Evolutionary conservation across 371 early-diverging fungal species (phyloP).

Genomic region (Capillidium heterosporum): DNA sequence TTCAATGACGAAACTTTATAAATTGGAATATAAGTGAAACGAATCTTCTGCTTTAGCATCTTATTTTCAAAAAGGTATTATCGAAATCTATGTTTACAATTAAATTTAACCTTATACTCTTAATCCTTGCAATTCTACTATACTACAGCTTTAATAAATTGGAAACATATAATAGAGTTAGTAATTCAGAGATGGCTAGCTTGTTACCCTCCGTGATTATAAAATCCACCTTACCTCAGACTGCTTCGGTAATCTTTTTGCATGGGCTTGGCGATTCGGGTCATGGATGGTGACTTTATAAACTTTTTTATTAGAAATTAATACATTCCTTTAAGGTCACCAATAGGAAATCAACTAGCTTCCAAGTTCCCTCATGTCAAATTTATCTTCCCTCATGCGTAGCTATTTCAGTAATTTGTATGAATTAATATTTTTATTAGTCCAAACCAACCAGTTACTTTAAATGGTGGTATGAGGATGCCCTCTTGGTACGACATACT

Average conservation of each 20-base stretch:
- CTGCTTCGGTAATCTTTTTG: constrained; percentile 58
- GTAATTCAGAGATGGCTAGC: background rate
- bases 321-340: constrained; percentile 15
- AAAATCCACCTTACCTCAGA: constrained; percentile 30
- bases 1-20: too few relatives aligned
- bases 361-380: constrained; percentile 54
- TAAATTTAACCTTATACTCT: too few relatives aligned
- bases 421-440: constrained; percentile 11
- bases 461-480: constrained; percentile 74
- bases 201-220: constrained; percentile 22
- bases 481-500: constrained; percentile 75
- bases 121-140: too few relatives aligned
- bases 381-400: constrained; percentile 73
- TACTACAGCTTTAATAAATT: too few relatives aligned
- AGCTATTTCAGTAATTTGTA: constrained; percentile 7
- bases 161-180: too few relatives aligned
- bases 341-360: constrained; percentile 39
- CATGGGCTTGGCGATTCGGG: constrained; percentile 20
- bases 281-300: constrained; percentile 7
- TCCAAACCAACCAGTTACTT: constrained; percentile 56
- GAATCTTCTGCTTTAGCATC: too few relatives aligned
- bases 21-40: too few relatives aligned
- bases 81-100: too few relatives aligned
- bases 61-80: too few relatives aligned
- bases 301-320: background rate